These are phyloP conservation scores for Nannochloris sp. DNA, from an alignment of 139 green algal genomes.

Conservation along the genomic window DNA sequence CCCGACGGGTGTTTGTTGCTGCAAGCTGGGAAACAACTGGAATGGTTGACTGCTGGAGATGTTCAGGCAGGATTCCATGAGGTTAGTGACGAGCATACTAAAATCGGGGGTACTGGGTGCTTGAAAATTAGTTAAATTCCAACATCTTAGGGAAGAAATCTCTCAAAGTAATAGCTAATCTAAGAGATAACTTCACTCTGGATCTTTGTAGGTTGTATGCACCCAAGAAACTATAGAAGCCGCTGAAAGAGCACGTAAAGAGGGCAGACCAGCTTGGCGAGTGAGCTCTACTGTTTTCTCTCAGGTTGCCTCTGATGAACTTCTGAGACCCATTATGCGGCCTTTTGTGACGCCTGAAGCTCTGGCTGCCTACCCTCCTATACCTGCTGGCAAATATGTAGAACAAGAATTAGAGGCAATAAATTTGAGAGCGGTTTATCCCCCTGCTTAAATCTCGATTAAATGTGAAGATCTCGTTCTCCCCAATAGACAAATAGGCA, in stretches of 20 bases:
- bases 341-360: conserved; percentile 33
- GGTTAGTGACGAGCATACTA: no score
- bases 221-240: conserved; percentile 56
- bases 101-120: no score
- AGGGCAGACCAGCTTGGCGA: conserved; percentile 65
- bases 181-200: no score
- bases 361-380: conserved; percentile 41
- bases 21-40: conserved; percentile 85
- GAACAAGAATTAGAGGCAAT: conserved; percentile 61
- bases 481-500: no score
- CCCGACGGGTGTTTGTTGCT: conserved; percentile 81
- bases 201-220: conserved; percentile 80
- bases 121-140: no score
- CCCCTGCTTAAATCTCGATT: no score
- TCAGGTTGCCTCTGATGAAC: conserved; percentile 58
- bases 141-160: no score
- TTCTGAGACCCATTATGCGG: conserved; percentile 61
- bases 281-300: conserved; percentile 85
- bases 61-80: conserved; percentile 83
- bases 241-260: conserved; percentile 30
- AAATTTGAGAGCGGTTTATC: no score
- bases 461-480: no score
- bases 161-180: no score
- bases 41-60: conserved; percentile 81
- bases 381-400: conserved; percentile 54